Evolutionary conservation across 176 grass and related monocot species (phyloP).

Genomic region (Saccharum officinarum): DNA sequence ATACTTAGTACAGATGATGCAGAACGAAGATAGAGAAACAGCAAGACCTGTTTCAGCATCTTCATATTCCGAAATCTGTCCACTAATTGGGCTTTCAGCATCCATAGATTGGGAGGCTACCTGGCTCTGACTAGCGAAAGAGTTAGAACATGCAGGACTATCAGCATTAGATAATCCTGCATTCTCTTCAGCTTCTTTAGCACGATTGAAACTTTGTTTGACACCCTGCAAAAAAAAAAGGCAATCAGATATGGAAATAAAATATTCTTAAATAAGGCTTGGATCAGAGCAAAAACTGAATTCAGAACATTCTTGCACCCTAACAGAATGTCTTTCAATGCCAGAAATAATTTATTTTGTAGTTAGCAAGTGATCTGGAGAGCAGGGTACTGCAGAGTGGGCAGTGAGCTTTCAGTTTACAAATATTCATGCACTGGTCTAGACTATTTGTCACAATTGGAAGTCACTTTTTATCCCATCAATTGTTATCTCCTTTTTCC

Average conservation of each 20-base stretch:
- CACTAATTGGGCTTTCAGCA: constrained; percentile 91
- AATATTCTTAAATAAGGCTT: not conserved
- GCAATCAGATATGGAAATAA: constrained; percentile 11
- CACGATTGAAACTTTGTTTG: constrained; percentile 71
- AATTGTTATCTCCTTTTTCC: not conserved
- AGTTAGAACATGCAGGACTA: constrained; percentile 91
- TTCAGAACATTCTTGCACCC: not conserved
- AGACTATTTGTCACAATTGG: not conserved
- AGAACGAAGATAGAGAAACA: constrained; percentile 58
- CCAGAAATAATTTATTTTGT: not conserved
- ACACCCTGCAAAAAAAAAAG: constrained; percentile 68
- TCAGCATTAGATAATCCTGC: constrained; percentile 54
- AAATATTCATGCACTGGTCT: not conserved
- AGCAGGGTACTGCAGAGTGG: not conserved
- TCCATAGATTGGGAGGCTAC: constrained; percentile 79
- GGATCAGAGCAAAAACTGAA: not conserved
- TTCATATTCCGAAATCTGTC: constrained; percentile 93
- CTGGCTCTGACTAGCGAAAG: constrained; percentile 82
- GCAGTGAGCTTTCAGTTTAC: constrained; percentile 7
- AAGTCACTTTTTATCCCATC: not conserved
- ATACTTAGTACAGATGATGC: constrained; percentile 63
- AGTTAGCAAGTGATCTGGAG: not conserved
- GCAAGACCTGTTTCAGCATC: constrained; percentile 97
- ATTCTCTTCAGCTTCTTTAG: constrained; percentile 82
- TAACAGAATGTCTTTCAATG: not conserved